Base-by-base conservation (phyloP, 805 yeast genomes). In the Yarrowia osloensis region DNA sequence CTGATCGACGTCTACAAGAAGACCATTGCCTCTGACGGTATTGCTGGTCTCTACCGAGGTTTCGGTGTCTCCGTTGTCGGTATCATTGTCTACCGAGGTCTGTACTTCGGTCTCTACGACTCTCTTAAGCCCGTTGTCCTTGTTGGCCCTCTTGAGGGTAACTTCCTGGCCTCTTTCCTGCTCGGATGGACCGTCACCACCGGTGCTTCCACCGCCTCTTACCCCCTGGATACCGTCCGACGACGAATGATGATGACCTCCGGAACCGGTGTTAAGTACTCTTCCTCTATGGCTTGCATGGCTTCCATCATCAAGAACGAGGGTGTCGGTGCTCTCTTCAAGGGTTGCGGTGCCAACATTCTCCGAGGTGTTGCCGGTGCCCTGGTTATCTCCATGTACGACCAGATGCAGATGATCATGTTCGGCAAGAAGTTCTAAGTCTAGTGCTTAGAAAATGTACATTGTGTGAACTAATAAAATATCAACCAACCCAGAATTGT, bases 191-290 rank as follows among this genome's bases (percentile, higher is more conserved):
- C 87, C 82, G 97, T 92, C 78, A 92, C 98, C 82, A 92, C 97
- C 74, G 97, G 92, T 88, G 97, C 98, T 79, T 93, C 97, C 76
- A 91, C 97, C 74, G 97, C 97, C 81, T 91, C 97, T 81, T 92
- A 92, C 89, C 98, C 98, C 87, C 90, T 93, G 83, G 98, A 92
- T 85, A 92, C 98, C 79, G 93, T 92, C 80, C 93, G 98, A 90
- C 92, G 98, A 90, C 91, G 98, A 90, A 92, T 92, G 98, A 92
- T 92, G 98, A 92, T 92, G 98, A 92, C 98, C 76, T 93, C 98
- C 75, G 98, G 98, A 84, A 97, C 92, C 85, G 97, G 97, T 78
- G 96, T 92, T 77, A 92, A 93, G 85, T 92, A 92, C 86, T 84
- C 87, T 79, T 95, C 96, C 85, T 96, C 97, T 75, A 85, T 90